Percentiles rank a stretch among this genome's conserved stretches.
phyloP scores from a whole-genome alignment of 305 asterid species.

The Fraxinus paxiana region DNA sequence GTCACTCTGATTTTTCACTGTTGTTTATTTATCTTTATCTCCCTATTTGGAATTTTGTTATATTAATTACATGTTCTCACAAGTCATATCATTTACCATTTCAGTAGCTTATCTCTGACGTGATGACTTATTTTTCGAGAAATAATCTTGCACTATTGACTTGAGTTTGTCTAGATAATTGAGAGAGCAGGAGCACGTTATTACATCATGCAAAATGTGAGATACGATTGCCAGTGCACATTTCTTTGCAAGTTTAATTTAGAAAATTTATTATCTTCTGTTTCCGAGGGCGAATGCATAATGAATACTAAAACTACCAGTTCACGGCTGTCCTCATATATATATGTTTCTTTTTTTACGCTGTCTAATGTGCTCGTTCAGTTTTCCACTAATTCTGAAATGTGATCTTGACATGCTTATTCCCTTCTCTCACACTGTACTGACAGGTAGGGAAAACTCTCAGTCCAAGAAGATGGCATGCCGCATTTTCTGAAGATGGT shows the following conservation, averaged over 20 bases:
- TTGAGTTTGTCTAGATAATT: neutral
- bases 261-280: neutral
- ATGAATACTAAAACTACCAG: neutral
- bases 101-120: neutral
- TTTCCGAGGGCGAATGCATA: neutral
- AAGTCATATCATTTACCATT: neutral
- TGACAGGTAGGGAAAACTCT: slow-evolving; percentile 79
- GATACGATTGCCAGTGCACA: neutral
- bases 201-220: neutral
- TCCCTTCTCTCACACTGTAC: neutral
- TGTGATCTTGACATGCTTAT: slow-evolving; percentile 6
- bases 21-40: slow-evolving; percentile 10
- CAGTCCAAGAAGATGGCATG: slow-evolving; percentile 91
- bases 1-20: neutral
- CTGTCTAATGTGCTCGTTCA: neutral
- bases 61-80: neutral
- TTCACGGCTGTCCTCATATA: neutral
- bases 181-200: slow-evolving; percentile 1
- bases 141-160: slow-evolving; percentile 1
- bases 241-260: neutral
- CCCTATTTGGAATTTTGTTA: neutral
- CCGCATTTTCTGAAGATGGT: slow-evolving; percentile 75
- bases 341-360: too few species aligned
- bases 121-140: neutral
- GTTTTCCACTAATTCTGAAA: neutral